Evolutionary conservation across 1,284 basidiomycete genomes (phyloP), one percentile per base, ranked within the genome.

Genomic region (Puccinia triticina): DNA sequence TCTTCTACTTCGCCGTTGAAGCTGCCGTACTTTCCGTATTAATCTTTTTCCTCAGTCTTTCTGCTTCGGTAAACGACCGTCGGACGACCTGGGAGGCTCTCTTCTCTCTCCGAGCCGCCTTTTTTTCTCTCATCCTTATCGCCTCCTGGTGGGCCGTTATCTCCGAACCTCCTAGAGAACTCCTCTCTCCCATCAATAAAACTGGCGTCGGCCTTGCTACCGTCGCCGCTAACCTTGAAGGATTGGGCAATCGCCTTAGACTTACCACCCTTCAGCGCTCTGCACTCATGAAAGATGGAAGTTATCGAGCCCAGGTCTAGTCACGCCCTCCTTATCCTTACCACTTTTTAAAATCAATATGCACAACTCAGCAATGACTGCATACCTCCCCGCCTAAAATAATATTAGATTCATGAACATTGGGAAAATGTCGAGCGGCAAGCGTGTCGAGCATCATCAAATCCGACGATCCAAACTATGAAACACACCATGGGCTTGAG

Each of bases 191-290:
- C 55, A 1, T 61, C 21, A n/a, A 40, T 59, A 43, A 74, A 82
- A 18, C 75, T 16, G 79, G 79, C 32, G 8, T 82, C 55, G 48
- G n/a, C 29, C 53, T 82, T 23, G 79, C 53, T 50, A 12, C 46
- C 23, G 34, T 74, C 10, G 53, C 55, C 29, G 7, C 67, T 12
- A 43, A 73, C 4, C 43, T 82, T 18, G 79, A 82, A 32, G 59
- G 37, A n/a, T 55, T 82, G 40, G 59, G 64, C 61, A 82, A 74
- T 75, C 32, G 79, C 21, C 59, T 82, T 10, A 73, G 79, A 66
- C 29, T 82, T 21, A 29, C 79, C 26, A 53, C 79, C 4, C 71
- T 82, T 21, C 79, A 82, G 66, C 50, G 79, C 29, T 74, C 53
- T 75, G 26, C 79, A 7, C 21, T 82, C 0, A 73, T 82, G 71